These are phyloP conservation scores for Venturia aucupariae DNA, from an alignment of 2,329 filamentous ascomycete species.

Conservation along the genomic window DNA sequence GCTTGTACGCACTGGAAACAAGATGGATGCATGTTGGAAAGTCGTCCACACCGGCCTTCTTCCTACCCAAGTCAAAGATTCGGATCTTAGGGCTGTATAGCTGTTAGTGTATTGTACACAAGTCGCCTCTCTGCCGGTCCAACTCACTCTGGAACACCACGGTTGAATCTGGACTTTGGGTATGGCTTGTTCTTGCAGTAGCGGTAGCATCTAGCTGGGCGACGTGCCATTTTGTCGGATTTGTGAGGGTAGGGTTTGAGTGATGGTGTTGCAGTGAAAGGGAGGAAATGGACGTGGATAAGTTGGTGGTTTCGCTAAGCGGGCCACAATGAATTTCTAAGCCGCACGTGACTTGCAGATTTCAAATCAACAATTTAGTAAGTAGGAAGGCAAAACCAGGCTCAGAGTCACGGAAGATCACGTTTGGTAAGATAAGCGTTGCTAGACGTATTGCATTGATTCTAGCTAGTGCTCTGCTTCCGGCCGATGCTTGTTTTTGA, in stretches of 20 bases:
- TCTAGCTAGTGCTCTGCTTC: not conserved
- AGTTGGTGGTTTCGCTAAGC: not conserved
- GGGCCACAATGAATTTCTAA: slow-evolving; percentile 3
- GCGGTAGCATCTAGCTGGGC: slow-evolving; percentile 98
- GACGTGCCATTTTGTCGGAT: slow-evolving; percentile 72
- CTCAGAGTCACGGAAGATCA: not conserved
- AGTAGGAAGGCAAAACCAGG: not conserved
- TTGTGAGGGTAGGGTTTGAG: slow-evolving; percentile 38
- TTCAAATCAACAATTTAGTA: not conserved
- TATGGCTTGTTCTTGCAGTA: slow-evolving; percentile 97
- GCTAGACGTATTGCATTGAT: not conserved
- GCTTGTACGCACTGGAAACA: slow-evolving; percentile 55
- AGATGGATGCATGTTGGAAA: slow-evolving; percentile 98
- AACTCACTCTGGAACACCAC: slow-evolving; percentile 62
- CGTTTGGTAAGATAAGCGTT: not conserved
- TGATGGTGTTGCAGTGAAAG: slow-evolving; percentile 19
- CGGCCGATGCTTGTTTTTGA: not conserved
- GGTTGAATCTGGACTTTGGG: slow-evolving; percentile 99
- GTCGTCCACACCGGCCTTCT: slow-evolving; percentile 97
- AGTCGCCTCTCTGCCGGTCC: not conserved
- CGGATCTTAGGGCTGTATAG: slow-evolving; percentile 60
- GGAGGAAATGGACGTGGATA: slow-evolving; percentile 16
- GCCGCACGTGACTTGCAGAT: slow-evolving; percentile 3
- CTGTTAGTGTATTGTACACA: slow-evolving; percentile 10
- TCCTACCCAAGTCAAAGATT: slow-evolving; percentile 98